A percentile compares a stretch with the other conserved stretches of the same genome.
phyloP scores from a whole-genome alignment of 1,139 yeast genomes.

The Pneumocystis sp. region DNA sequence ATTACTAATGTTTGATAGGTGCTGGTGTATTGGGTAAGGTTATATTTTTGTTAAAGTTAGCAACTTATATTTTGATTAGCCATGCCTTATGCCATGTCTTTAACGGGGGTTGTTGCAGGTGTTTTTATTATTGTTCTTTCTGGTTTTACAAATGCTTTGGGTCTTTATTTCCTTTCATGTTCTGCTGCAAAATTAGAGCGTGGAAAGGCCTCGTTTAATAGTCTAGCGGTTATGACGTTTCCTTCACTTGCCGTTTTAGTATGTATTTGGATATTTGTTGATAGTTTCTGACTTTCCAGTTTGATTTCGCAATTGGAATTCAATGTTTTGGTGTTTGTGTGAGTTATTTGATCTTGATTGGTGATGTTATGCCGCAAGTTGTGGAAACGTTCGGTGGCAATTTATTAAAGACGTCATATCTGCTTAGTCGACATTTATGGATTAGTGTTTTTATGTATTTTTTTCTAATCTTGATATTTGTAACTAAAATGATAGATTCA shows the following conservation, averaged over 20 bases:
- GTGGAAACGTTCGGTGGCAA: slow-evolving; percentile 14
- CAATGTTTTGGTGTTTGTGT: slow-evolving; percentile 83
- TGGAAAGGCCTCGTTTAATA: slow-evolving; percentile 75
- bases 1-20: background rate
- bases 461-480: background rate
- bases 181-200: slow-evolving; percentile 53
- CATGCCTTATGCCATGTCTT: slow-evolving; percentile 73
- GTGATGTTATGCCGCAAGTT: slow-evolving; percentile 68
- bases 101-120: slow-evolving; percentile 73
- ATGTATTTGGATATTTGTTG: slow-evolving; percentile 67
- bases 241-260: slow-evolving; percentile 70
- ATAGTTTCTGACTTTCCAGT: slow-evolving; percentile 28
- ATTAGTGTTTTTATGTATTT: slow-evolving; percentile 40
- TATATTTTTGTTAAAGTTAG: background rate
- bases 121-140: slow-evolving; percentile 49
- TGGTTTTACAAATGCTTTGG: slow-evolving; percentile 64
- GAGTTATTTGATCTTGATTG: slow-evolving; percentile 73
- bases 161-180: slow-evolving; percentile 64
- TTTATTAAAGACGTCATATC: slow-evolving; percentile 13
- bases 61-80: slow-evolving; percentile 31
- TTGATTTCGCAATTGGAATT: slow-evolving; percentile 75
- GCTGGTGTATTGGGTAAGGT: background rate
- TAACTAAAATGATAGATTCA: slow-evolving; percentile 17
- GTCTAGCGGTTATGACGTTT: slow-evolving; percentile 67
- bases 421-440: slow-evolving; percentile 38